phyloP scores from a whole-genome alignment of 495 filamentous ascomycete genomes.

The Extremus antarcticus region DNA sequence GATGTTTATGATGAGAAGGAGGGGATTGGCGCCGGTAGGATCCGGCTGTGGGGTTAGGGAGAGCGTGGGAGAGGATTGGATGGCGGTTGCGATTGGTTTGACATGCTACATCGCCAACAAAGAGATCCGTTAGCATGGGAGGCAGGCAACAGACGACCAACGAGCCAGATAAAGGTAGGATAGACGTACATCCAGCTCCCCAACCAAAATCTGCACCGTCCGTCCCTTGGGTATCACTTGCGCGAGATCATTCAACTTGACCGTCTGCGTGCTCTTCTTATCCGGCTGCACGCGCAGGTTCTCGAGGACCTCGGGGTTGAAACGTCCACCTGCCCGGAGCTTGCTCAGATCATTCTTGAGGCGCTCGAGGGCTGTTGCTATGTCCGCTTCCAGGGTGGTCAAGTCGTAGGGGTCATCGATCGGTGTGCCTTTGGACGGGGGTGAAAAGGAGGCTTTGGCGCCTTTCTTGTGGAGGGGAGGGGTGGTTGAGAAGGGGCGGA shows the following conservation, averaged over 20 bases:
- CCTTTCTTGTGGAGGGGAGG: constrained; percentile 27
- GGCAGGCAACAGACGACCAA: no score
- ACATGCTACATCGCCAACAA: no score
- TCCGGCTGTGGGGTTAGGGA: constrained; percentile 59
- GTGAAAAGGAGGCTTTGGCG: constrained; percentile 27
- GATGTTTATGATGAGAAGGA: constrained; percentile 63
- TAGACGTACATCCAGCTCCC: constrained; percentile 47
- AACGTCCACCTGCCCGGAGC: constrained; percentile 53
- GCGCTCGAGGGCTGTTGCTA: constrained; percentile 44
- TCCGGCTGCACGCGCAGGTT: constrained; percentile 47
- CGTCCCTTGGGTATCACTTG: constrained; percentile 65
- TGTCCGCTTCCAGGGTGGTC: constrained; percentile 47
- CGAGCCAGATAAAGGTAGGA: neutral
- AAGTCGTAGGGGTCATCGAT: constrained; percentile 59
- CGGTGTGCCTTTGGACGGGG: constrained; percentile 3
- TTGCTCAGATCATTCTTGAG: constrained; percentile 54
- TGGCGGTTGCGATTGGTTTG: constrained; percentile 61
- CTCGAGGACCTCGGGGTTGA: constrained; percentile 59
- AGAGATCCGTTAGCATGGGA: no score
- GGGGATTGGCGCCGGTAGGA: constrained; percentile 45
- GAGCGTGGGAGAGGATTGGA: constrained; percentile 54
- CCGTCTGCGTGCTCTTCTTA: constrained; percentile 33
- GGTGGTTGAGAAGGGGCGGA: constrained; percentile 25
- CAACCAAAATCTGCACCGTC: constrained; percentile 52
- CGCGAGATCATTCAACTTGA: constrained; percentile 58